These are phyloP conservation scores for Pyrenophora graminea DNA, from an alignment of 2,329 filamentous ascomycete genomes.

Conservation along the genomic window DNA sequence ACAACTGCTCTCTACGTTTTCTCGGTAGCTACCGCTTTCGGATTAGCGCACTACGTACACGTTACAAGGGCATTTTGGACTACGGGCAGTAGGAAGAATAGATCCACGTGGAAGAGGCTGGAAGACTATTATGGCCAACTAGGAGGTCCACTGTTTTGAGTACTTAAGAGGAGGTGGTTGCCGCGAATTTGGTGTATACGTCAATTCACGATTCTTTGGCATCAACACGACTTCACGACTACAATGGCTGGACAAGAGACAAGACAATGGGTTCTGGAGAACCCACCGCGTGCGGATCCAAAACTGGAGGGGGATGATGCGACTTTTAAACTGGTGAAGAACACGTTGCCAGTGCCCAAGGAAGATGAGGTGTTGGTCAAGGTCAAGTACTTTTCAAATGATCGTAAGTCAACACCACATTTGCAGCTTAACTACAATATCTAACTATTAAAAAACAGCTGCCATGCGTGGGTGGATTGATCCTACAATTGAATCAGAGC, in stretches of 20 bases:
- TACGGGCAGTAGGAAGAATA: neutral
- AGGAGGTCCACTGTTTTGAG: neutral
- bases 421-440: too few relatives aligned
- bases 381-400: slow-evolving; percentile 55
- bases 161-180: slow-evolving; percentile 3
- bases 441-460: slow-evolving; percentile 36
- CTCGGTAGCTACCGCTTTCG: slow-evolving; percentile 3
- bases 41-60: neutral
- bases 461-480: slow-evolving; percentile 48
- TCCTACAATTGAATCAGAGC: slow-evolving; percentile 40
- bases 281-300: slow-evolving; percentile 46
- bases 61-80: neutral
- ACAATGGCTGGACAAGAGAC: slow-evolving; percentile 42
- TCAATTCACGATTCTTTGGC: too few relatives aligned
- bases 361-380: slow-evolving; percentile 54
- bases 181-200: too few relatives aligned
- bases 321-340: slow-evolving; percentile 48
- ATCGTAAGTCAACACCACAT: slow-evolving; percentile 34
- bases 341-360: slow-evolving; percentile 41
- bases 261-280: slow-evolving; percentile 51
- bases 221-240: neutral
- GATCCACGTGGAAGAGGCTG: slow-evolving; percentile 4
- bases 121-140: neutral
- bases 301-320: slow-evolving; percentile 43
- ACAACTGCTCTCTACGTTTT: neutral